Base-by-base conservation (phyloP, 2,329 filamentous ascomycete species). In the Cytospora paraplurivora region DNA sequence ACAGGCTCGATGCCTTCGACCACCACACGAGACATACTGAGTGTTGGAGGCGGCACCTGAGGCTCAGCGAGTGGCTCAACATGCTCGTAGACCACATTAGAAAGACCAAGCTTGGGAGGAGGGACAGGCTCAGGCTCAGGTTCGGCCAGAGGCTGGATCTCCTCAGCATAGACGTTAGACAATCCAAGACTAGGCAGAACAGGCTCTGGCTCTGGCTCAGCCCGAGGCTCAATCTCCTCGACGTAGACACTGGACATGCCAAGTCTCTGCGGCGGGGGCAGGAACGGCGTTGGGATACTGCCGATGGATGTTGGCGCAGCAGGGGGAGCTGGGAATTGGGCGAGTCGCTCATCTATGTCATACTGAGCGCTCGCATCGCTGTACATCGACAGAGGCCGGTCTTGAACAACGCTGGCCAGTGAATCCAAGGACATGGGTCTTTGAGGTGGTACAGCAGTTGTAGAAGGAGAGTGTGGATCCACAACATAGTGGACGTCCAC, bases 321-420 rank as follows among this genome's bases (percentile, higher is more conserved):
- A 0, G 83, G 83, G 5, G 84, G 84, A 13, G 81, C 77, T 2
- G 84, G 83, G 75, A 86, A 85, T 67, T 80, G 78, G 17, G 80
- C 78, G 56, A 87, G 74, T 68, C 81, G 83, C 62, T 81, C 78
- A 19, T 79, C 80, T 71, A 85, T 78, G 50, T 84, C 81, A 66
- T 81, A 76, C 66, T 85, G 82, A 11, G 80, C 79, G 62, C 80
- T 80, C 35, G 79, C 78, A 69, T 86, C 83, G 69, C 82, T 85
- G 67, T 83, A 82, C 2, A 72, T 72, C 2, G 83, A 84, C n/a
- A 79, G 67, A 12, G 81, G 79, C 51, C 82, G 75, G 19, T 53
- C 60, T 17, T 19, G 54, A 13, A 44, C 34, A 47, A 44, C 34
- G 54, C 49, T 47, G 41, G 41, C 67, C 10, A 78, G 75, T 2